Evolutionary conservation across 2,329 filamentous ascomycete genomes (phyloP), one percentile per base, ranked within the genome.

Genomic region (Talaromyces piceae): DNA sequence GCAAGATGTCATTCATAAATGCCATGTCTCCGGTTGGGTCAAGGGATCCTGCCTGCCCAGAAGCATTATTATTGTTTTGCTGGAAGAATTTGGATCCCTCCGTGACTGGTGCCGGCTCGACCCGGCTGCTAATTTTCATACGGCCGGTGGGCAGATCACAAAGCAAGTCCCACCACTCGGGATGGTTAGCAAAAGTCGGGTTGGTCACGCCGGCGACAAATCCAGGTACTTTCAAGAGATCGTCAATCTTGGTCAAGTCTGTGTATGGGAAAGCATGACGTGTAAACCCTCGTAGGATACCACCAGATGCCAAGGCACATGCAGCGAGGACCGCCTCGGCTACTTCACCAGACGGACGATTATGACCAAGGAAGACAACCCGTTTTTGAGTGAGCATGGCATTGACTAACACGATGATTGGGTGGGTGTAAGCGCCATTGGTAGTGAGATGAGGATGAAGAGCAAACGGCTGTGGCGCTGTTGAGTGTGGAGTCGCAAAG

Each of bases 191-290:
- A 66, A 98, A 98, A 0, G 90, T 91, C 5, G 93, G 93, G 64
- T 98, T 98, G 1, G 91, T 98, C 37, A 98, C 93, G 52, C 93
- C 93, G 2, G 93, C 93, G 61, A 98, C 95, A 69, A 98, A 98
- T 2, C 93, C 93, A 5, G 93, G 91, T 0, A 98, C 93, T 61
- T 94, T 91, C 45, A 98, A 78, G 9, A 98, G 79, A 65, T 97
- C 93, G 59, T 98, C 93, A 54, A 98, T 91, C 71, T 98, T 98
- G 57, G 90, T 96, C 41, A 98, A 77, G 72, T 98, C 93, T 1
- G 93, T 98, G 65, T 98, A 98, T 2, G 93, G 93, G 65, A 98
- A 98, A 0, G 93, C 93, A 70, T 97, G 89, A 16, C 93, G 82
- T 7, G 91, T 95, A 69, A 98, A 98, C 25, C 93, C 93, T 52